Percentiles rank a stretch among this genome's conserved stretches.
These are phyloP conservation scores for Myriangium duriaei DNA, from an alignment of 2,329 filamentous ascomycete species.

Conservation along the genomic window DNA sequence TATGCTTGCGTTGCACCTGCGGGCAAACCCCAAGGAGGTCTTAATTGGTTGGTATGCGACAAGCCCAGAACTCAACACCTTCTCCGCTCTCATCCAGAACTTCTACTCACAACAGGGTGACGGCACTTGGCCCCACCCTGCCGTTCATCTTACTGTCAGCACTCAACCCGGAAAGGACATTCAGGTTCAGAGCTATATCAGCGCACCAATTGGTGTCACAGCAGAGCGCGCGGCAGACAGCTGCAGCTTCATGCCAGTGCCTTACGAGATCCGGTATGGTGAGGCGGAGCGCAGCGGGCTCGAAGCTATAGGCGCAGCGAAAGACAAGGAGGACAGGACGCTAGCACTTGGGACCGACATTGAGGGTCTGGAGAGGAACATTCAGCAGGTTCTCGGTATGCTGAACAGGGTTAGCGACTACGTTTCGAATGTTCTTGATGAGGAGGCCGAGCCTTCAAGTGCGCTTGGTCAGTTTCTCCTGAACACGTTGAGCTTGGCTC, in stretches of 20 bases:
- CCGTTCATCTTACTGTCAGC: conserved; percentile 88
- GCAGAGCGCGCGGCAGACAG: conserved; percentile 90
- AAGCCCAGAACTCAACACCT: conserved; percentile 91
- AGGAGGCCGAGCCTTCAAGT: conserved; percentile 79
- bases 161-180: conserved; percentile 82
- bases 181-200: conserved; percentile 87
- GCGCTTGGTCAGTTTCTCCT: conserved; percentile 90
- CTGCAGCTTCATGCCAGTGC: conserved; percentile 94
- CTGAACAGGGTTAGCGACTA: conserved; percentile 86
- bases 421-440: conserved; percentile 86
- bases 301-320: conserved; percentile 72
- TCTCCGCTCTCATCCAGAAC: conserved; percentile 97
- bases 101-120: conserved; percentile 97
- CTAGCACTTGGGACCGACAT: conserved; percentile 73
- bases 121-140: conserved; percentile 94
- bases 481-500: conserved; percentile 82
- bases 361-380: conserved; percentile 70
- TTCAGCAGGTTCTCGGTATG: conserved; percentile 80
- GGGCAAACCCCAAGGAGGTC: conserved; percentile 84
- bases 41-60: conserved; percentile 98
- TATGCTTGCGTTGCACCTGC: conserved; percentile 90
- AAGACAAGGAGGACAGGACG: conserved; percentile 62
- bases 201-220: conserved; percentile 85
- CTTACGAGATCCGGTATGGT: conserved; percentile 82
- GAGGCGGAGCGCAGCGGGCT: conserved; percentile 66